phyloP scores from a whole-genome alignment of 139 green algal genomes.

The Closterium sp. region DNA sequence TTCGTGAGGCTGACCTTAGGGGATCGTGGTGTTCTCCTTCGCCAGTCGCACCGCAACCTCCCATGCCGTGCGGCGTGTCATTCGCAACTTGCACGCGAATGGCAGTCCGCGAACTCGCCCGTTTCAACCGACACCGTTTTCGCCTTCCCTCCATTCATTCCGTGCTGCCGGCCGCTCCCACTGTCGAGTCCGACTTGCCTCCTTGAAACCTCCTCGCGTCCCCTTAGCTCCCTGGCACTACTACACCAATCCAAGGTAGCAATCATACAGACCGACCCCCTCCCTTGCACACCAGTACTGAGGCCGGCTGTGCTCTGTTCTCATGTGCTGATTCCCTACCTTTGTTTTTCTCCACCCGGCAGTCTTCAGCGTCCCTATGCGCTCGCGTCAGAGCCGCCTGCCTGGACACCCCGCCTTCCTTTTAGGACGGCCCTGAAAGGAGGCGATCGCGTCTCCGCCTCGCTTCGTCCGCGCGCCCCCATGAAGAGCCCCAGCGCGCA shows the following conservation, averaged over 20 bases:
- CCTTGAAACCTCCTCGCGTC: neutral
- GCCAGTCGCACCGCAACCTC: neutral
- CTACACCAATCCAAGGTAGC: neutral
- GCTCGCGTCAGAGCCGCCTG: neutral
- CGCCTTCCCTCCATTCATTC: neutral
- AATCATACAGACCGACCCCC: too few relatives aligned
- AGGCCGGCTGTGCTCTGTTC: neutral
- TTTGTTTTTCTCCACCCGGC: neutral
- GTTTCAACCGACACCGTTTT: neutral
- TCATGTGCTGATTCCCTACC: neutral
- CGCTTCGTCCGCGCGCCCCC: neutral
- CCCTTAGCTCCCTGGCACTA: too few relatives aligned
- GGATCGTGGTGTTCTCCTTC: neutral
- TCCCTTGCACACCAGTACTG: too few relatives aligned
- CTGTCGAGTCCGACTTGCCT: neutral
- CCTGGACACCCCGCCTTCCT: neutral
- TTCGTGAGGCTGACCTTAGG: too few relatives aligned
- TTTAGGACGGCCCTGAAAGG: neutral
- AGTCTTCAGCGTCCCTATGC: neutral
- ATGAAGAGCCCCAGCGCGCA: neutral
- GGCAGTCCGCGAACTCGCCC: too few relatives aligned
- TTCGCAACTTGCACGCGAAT: too few relatives aligned
- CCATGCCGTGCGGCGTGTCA: neutral
- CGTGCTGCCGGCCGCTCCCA: neutral
- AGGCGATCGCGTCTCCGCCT: neutral